Base-by-base conservation (phyloP, 2,329 filamentous ascomycete species). In the Biscogniauxia mediterranea region DNA sequence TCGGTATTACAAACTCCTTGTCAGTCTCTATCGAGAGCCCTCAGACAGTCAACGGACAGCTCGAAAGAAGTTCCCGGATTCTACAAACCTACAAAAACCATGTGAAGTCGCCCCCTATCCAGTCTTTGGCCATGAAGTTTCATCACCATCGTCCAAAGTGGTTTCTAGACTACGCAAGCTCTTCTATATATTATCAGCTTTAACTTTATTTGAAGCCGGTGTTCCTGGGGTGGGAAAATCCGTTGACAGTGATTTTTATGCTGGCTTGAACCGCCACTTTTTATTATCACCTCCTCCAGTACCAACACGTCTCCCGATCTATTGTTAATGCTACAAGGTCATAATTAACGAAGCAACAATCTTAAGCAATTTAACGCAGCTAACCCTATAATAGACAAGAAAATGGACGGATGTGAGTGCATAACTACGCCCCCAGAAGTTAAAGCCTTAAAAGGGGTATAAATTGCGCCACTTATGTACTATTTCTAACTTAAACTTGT, bases 401-500 rank as follows among this genome's bases (percentile, higher is more conserved):
- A 63, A 68, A 74, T 74, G 72, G 72, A 74, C 63, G 70, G 71
- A 65, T 65, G 72, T 74, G 68, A 74, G 72, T 74, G 42, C 59
- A 56, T 52, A 52, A 32, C 38, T 55, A 50, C 55, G 59, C 52
- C 55, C 55, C 25, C 53, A 51, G 46, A 54, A 42, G 46, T 59
- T 42, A 25, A 49, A 55, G 42, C 61, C 54, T 49, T 42, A 58
- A 54, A 25, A 50, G 13, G 54, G 57, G 21, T 56, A 61, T 61
- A 62, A 57, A 59, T 56, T 49, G 52, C 54, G 20, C 56, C 57
- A 60, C 55, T 53, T 56, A 54, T 53, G 56, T 26, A 42, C 38
- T 55, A 13, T 56, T 60, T 52, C 38, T 46, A 46, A 46, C 38
- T 46, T 46, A 2, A n/a, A 6, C 6, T n/a, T 9, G 11, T 9